Percentiles rank a stretch among this genome's conserved stretches.
Evolutionary conservation across 257 asterid genomes (phyloP).

Genomic region (Anisodus acutangulus): DNA sequence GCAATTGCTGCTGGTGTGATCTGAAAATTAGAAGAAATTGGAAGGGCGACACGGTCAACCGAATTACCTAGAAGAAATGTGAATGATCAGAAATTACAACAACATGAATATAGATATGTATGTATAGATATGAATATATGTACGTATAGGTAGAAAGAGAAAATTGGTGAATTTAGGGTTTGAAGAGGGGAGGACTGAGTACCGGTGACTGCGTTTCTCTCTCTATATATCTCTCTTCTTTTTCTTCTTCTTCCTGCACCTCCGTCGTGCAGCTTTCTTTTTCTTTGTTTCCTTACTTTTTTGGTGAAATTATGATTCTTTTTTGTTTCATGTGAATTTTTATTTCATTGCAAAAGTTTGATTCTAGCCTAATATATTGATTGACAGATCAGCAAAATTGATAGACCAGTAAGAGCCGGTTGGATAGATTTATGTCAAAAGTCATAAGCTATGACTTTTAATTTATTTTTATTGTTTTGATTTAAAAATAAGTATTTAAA

Average conservation of each 20-base stretch:
- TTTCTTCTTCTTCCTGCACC: slow-evolving; percentile 25
- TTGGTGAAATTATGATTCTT: background rate
- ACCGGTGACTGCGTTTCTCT: slow-evolving; percentile 16
- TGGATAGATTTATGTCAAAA: too few species aligned
- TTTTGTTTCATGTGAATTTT: background rate
- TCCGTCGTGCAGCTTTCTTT: background rate
- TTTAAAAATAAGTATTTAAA: too few species aligned
- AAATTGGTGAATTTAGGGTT: slow-evolving; percentile 27
- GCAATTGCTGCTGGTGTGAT: slow-evolving; percentile 40
- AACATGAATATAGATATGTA: background rate
- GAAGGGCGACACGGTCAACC: slow-evolving; percentile 26
- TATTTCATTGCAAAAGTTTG: too few species aligned
- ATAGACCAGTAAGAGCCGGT: too few species aligned
- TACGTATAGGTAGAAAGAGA: slow-evolving; percentile 21
- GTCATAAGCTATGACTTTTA: too few species aligned
- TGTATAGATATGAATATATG: background rate
- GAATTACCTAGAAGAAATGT: slow-evolving; percentile 12
- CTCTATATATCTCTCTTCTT: background rate
- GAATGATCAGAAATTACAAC: background rate
- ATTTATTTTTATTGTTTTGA: too few species aligned
- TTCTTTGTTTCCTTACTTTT: background rate
- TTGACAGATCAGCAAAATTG: background rate
- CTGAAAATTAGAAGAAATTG: slow-evolving; percentile 34
- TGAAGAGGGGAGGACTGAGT: slow-evolving; percentile 29
- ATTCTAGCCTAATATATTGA: background rate